A percentile compares a stretch with the other conserved stretches of the same genome.
Conservation (phyloP, 148 eudicot species). For the Dianthus caryophyllus region DNA sequence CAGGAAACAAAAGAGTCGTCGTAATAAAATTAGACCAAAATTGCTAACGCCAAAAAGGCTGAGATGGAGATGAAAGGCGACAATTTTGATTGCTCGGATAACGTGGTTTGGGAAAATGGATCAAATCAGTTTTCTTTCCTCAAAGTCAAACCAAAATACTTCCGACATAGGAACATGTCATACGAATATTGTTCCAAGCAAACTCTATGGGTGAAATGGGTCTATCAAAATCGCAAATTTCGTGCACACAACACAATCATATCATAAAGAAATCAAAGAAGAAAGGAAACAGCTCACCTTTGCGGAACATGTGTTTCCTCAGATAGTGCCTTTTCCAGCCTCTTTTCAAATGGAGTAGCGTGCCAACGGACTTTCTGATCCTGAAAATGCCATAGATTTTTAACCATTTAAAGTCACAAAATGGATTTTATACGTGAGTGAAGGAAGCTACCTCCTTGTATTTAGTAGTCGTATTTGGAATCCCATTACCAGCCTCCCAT, state of each 20-base stretch:
- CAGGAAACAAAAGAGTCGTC: neutral
- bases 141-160: no score
- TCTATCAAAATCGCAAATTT: neutral
- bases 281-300: constrained; percentile 36
- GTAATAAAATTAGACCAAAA: neutral
- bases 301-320: constrained; percentile 46
- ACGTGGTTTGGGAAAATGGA: no score
- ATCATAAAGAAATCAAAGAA: neutral
- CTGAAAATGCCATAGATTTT: constrained; percentile 31
- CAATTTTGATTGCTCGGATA: no score
- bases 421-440: neutral
- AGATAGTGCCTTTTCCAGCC: constrained; percentile 85
- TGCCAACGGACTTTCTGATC: constrained; percentile 95
- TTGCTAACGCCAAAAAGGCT: neutral
- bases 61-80: no score
- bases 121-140: no score
- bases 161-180: no score
- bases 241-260: neutral
- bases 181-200: no score
- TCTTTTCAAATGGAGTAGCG: constrained; percentile 94
- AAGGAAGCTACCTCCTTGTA: constrained; percentile 68
- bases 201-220: no score
- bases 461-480: constrained; percentile 86
- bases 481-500: constrained; percentile 88
- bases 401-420: neutral